Percentiles rank a stretch among this genome's conserved stretches.
Evolutionary conservation across 352 stramenopile species (phyloP).

Genomic region (Globisporangium lucens): DNA sequence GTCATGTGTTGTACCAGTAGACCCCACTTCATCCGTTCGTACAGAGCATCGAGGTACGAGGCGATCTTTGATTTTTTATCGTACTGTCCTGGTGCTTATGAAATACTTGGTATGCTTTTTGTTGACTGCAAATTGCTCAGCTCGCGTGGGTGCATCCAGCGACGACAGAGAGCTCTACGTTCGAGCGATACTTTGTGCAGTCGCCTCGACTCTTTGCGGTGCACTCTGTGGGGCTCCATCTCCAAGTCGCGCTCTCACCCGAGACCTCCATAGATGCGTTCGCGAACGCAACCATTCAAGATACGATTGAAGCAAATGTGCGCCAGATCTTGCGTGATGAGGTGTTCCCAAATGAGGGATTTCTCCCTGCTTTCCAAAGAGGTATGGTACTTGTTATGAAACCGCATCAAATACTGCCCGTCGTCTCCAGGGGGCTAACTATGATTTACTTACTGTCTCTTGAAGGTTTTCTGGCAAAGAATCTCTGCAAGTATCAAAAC

Average conservation of each 20-base stretch:
- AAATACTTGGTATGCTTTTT: neutral
- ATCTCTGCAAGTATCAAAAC: slow-evolving; percentile 26
- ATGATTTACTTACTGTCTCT: neutral
- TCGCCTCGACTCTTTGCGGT: slow-evolving; percentile 23
- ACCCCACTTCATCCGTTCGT: slow-evolving; percentile 29
- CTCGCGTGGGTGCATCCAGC: slow-evolving; percentile 30
- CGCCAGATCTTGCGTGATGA: slow-evolving; percentile 22
- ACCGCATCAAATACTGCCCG: neutral
- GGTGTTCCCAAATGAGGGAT: slow-evolving; percentile 18
- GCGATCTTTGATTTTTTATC: neutral
- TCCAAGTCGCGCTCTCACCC: slow-evolving; percentile 13
- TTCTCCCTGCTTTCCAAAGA: slow-evolving; percentile 15
- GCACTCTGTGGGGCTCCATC: slow-evolving; percentile 34
- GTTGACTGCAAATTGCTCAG: slow-evolving; percentile 14
- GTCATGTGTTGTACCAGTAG: neutral
- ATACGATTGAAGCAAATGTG: slow-evolving; percentile 36
- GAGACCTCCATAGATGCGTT: slow-evolving; percentile 4
- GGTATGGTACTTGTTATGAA: slow-evolving; percentile 5
- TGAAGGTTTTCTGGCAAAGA: slow-evolving; percentile 40
- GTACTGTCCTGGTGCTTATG: neutral
- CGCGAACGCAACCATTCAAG: slow-evolving; percentile 18
- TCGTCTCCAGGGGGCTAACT: neutral
- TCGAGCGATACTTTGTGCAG: slow-evolving; percentile 28
- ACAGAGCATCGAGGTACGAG: slow-evolving; percentile 33
- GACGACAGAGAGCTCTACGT: slow-evolving; percentile 30